Base-by-base conservation (phyloP, 2,329 filamentous ascomycete species). In the Nothophaeocryptopus gaeumannii region DNA sequence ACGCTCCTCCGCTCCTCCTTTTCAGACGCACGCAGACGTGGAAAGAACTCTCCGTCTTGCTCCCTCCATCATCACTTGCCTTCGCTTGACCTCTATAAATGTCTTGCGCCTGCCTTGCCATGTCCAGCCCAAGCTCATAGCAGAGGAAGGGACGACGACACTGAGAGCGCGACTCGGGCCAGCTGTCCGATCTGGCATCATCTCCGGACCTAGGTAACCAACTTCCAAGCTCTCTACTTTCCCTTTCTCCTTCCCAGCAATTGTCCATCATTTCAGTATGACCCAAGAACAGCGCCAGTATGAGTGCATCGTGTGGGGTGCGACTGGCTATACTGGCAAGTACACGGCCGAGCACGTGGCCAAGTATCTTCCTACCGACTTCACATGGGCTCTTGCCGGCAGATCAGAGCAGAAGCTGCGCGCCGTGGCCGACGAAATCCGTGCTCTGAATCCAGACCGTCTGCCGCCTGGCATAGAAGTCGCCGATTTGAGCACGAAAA, bases 331-430 rank as follows among this genome's bases (percentile, higher is more conserved):
- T 70, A 96, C 91, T 0, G 91, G 91, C 34, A 84, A 82, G 58
- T 77, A 87, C 59, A 83, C 83, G 2, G 84, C 85, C 26, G 84
- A 95, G 67, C 83, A 93, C 69, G 85, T 96, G 62, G 78, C 83
- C 45, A 78, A 77, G 11, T 73, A 81, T 57, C 75, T 89, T 1
- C 86, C 90, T 0, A 88, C 86, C 13, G 81, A 89, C 66, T 69
- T 95, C 54, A 89, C 83, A 74, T 96, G 91, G 91, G 91, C 89
- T 11, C 76, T 96, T 47, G 88, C 89, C 39, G 91, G 91, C 29
- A 86, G 91, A 20, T 91, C 88, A n/a, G 74, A 78, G 41, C 73
- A 77, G 41, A 96, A 96, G 69, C 78, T 97, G 4, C 79, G 86
- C 58, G 71, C 73, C 35, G 70, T 96, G 9, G 81, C 83, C 7